Conservation (phyloP, 2,329 filamentous ascomycete genomes). For the Onygenales sp. region DNA sequence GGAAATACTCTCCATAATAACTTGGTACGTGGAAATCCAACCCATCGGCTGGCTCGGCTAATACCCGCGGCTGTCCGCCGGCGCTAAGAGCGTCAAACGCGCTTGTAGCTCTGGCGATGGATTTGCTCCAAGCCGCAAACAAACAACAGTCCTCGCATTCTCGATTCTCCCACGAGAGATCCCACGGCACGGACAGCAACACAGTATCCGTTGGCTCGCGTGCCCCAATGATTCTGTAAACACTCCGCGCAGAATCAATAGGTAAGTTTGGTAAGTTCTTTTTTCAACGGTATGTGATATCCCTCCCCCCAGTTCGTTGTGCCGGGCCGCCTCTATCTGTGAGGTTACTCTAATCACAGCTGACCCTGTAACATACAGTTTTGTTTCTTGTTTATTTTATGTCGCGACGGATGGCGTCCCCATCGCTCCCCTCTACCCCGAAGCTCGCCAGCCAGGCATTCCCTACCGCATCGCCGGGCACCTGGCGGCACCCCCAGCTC, state of each 20-base stretch:
- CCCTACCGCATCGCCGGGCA: slow-evolving; percentile 48
- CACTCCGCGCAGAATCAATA: slow-evolving; percentile 4
- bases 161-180: neutral
- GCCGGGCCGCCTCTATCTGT: neutral
- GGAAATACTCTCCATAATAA: too few relatives aligned
- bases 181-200: neutral
- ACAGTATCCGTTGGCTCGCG: neutral
- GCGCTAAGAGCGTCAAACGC: slow-evolving; percentile 5
- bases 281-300: neutral
- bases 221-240: neutral
- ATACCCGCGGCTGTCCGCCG: neutral
- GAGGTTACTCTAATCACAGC: neutral
- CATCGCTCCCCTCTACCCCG: slow-evolving; percentile 33
- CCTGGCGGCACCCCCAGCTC: slow-evolving; percentile 83
- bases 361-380: neutral
- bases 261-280: slow-evolving; percentile 15
- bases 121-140: neutral
- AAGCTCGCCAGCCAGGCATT: slow-evolving; percentile 19
- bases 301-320: neutral
- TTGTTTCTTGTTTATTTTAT: neutral
- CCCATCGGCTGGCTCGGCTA: neutral
- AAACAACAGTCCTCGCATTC: neutral
- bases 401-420: slow-evolving; percentile 21
- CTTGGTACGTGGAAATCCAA: neutral
- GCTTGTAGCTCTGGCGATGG: neutral